A percentile compares a stretch with the other conserved stretches of the same genome.
Evolutionary conservation across 2,329 filamentous ascomycete genomes (phyloP).

Genomic region (Pyrenophora seminiperda): DNA sequence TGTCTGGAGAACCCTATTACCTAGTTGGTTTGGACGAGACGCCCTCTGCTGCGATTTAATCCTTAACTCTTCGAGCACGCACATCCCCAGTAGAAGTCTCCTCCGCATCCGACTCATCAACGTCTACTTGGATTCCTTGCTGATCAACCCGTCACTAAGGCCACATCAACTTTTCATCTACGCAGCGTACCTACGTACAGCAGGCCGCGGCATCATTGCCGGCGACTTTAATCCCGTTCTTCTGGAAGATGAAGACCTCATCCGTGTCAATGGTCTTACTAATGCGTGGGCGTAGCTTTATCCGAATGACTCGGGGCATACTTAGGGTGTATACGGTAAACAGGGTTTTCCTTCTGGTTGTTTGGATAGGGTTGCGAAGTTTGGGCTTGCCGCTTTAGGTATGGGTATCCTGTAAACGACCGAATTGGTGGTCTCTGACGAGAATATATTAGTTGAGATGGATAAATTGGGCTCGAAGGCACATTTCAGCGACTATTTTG

Average conservation of each 20-base stretch:
- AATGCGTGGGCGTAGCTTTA: constrained; percentile 5
- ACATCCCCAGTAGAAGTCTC: not conserved
- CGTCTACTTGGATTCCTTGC: constrained; percentile 6
- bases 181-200: constrained; percentile 1
- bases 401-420: constrained; percentile 6
- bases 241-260: constrained; percentile 6
- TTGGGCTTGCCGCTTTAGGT: not conserved
- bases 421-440: not conserved
- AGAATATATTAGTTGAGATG: not conserved
- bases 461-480: not conserved
- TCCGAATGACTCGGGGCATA: constrained; percentile 1
- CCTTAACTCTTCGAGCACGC: constrained; percentile 1
- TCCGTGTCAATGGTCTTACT: not conserved
- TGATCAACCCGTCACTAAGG: constrained; percentile 11
- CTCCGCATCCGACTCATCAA: constrained; percentile 4
- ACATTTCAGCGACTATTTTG: constrained; percentile 12
- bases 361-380: constrained; percentile 6
- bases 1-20: constrained; percentile 2
- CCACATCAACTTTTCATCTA: not conserved
- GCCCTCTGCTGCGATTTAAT: constrained; percentile 7
- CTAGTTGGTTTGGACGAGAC: constrained; percentile 9
- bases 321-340: constrained; percentile 10
- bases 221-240: constrained; percentile 10
- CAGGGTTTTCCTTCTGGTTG: constrained; percentile 4
- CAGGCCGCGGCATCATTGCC: constrained; percentile 3